A percentile compares a stretch with the other conserved stretches of the same genome.
Conservation (phyloP, 768 basidiomycete genomes). For the Rhizopogon vinicolor region DNA sequence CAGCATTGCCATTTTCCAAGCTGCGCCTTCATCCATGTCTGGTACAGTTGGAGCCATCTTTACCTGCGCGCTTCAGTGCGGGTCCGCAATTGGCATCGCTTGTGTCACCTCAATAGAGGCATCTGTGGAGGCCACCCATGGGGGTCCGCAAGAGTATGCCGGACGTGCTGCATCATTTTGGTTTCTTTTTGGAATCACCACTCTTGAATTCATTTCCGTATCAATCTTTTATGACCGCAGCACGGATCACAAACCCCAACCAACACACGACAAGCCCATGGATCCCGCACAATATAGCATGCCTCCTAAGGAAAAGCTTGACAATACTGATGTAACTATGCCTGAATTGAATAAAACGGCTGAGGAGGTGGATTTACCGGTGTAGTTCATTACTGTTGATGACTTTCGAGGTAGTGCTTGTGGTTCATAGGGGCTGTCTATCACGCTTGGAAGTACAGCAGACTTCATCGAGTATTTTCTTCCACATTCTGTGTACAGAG, state of each 20-base stretch:
- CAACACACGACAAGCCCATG: not conserved
- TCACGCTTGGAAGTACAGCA: too few species aligned
- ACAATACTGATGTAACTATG: not conserved
- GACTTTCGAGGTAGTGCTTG: too few species aligned
- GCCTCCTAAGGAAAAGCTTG: not conserved
- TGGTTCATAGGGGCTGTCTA: too few species aligned
- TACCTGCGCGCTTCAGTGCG: constrained; percentile 49
- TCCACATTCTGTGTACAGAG: too few species aligned
- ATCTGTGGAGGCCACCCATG: constrained; percentile 32
- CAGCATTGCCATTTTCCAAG: constrained; percentile 49
- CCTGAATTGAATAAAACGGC: too few species aligned
- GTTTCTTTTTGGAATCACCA: constrained; percentile 36
- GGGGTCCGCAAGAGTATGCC: constrained; percentile 26
- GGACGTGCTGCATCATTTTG: constrained; percentile 43
- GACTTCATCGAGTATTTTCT: too few species aligned
- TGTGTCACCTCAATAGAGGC: constrained; percentile 44
- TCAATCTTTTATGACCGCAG: constrained; percentile 29
- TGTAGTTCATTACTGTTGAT: not conserved
- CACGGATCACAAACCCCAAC: constrained; percentile 7
- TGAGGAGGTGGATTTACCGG: not conserved
- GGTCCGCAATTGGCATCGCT: constrained; percentile 47
- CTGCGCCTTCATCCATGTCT: constrained; percentile 40
- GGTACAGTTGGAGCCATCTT: constrained; percentile 55
- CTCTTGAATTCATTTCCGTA: constrained; percentile 27
- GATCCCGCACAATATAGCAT: not conserved